Conservation (phyloP, 306 rosid species). For the Canavalia ensiformis region DNA sequence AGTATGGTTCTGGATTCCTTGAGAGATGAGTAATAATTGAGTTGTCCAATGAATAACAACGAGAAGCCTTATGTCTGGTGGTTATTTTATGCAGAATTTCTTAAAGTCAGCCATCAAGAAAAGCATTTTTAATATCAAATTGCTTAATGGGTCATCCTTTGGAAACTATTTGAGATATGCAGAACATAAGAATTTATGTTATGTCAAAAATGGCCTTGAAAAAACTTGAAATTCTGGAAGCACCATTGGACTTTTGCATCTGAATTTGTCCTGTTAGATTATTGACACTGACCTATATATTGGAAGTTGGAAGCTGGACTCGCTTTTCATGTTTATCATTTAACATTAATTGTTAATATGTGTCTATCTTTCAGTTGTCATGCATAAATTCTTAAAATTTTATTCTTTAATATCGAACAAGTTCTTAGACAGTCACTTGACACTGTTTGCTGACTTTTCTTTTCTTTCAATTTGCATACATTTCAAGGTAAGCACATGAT, state of each 20-base stretch:
- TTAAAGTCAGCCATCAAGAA: not conserved
- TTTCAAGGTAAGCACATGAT: constrained; percentile 75
- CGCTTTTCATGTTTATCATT: not conserved
- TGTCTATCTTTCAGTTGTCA: not conserved
- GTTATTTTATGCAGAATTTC: not conserved
- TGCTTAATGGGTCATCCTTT: not conserved
- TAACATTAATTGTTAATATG: not conserved
- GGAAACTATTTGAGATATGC: constrained; percentile 8
- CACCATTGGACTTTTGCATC: not conserved
- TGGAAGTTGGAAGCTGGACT: constrained; percentile 22
- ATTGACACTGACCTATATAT: not conserved
- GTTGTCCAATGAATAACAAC: constrained; percentile 4
- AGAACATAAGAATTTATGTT: not conserved
- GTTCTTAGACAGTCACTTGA: constrained; percentile 3
- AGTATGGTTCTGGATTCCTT: constrained; percentile 5
- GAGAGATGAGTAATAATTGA: not conserved
- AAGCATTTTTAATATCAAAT: constrained; percentile 19
- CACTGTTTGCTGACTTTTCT: constrained; percentile 18
- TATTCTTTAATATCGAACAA: constrained; percentile 24
- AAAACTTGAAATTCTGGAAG: not conserved
- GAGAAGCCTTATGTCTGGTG: not conserved
- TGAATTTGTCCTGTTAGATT: constrained; percentile 15
- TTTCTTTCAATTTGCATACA: constrained; percentile 11
- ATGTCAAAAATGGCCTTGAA: not conserved
- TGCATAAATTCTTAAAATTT: not conserved